Evolutionary conservation across 176 grass and related monocot species (phyloP), one percentile per base, ranked within the genome.

Genomic region (Oryza australiensis): DNA sequence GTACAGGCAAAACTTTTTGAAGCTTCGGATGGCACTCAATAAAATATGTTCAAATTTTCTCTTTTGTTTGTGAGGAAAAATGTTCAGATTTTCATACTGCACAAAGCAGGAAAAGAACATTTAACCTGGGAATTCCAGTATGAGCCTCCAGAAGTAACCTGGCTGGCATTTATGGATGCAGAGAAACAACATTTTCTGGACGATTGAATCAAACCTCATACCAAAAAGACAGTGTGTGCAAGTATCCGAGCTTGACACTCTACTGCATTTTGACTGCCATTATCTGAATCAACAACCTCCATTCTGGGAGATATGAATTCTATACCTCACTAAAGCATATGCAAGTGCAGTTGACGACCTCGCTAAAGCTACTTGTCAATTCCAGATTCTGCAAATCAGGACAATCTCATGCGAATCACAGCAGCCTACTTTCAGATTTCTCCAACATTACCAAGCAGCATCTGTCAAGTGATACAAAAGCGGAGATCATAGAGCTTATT

Each of bases 401-500:
- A 29, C 69, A 81, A 24, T 34, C 45, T 55, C 45, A 30, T 60
- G 68, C 42, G 41, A 70, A 85, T 27, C 26, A 24, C 18, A 89
- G 26, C 23, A 68, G 4, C 29, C 75, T 46, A 20, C 10, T 38
- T 81, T 85, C 71, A 68, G 77, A 85, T 57, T 86, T 86, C 55
- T 4, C 85, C 78, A 24, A 82, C 70, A 68, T 87, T 80, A 65
- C 60, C 64, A 32, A 82, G 68, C 14, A 68, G 37, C 55, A 86
- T 67, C 70, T 74, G 20, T 81, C 68, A 51, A 81, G 69, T 5
- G 74, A 74, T 14, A 75, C 68, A 67, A 86, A 60, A 43, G 30
- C 77, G 22, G 23, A 75, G 81, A 73, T 75, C 69, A 57, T 3
- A 66, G 34, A 87, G 84, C 33, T 87, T 75, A 13, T 75, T 81